Percentiles rank a stretch among this genome's conserved stretches.
phyloP scores from a whole-genome alignment of 1,139 yeast species.

The Pichia sp. region DNA sequence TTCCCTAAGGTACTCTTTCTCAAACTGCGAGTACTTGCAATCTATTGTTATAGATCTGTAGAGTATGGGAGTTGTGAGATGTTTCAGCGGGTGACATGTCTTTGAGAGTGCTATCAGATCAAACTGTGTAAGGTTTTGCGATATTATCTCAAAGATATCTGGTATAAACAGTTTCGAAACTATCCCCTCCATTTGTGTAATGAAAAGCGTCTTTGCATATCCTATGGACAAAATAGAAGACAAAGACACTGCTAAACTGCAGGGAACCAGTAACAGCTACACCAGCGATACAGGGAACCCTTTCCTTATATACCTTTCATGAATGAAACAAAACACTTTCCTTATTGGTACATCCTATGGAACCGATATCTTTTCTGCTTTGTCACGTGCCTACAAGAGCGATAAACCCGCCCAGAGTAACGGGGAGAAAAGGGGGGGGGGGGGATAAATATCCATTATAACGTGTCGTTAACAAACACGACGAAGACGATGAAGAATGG shows the following conservation, averaged over 20 bases:
- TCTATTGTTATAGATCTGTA: slow-evolving; percentile 24
- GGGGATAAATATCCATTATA: too few relatives aligned
- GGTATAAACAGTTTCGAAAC: slow-evolving; percentile 15
- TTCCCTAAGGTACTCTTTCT: slow-evolving; percentile 19
- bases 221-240: background rate
- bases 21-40: slow-evolving; percentile 23
- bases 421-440: too few relatives aligned
- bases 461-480: too few relatives aligned
- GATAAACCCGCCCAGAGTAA: slow-evolving; percentile 2
- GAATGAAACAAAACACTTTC: background rate
- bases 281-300: background rate
- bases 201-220: background rate
- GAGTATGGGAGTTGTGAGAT: slow-evolving; percentile 12
- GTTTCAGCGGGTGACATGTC: slow-evolving; percentile 13
- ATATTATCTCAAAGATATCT: slow-evolving; percentile 21
- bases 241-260: background rate
- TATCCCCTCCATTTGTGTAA: background rate
- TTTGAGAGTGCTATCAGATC: slow-evolving; percentile 20
- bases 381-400: slow-evolving; percentile 2
- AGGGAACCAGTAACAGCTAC: background rate
- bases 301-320: background rate
- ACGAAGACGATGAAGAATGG: background rate
- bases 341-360: background rate
- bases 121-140: slow-evolving; percentile 23
- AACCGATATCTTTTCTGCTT: background rate